These are phyloP conservation scores for Penicillium griseofulvum DNA, from an alignment of 2,329 filamentous ascomycete species.

Conservation along the genomic window DNA sequence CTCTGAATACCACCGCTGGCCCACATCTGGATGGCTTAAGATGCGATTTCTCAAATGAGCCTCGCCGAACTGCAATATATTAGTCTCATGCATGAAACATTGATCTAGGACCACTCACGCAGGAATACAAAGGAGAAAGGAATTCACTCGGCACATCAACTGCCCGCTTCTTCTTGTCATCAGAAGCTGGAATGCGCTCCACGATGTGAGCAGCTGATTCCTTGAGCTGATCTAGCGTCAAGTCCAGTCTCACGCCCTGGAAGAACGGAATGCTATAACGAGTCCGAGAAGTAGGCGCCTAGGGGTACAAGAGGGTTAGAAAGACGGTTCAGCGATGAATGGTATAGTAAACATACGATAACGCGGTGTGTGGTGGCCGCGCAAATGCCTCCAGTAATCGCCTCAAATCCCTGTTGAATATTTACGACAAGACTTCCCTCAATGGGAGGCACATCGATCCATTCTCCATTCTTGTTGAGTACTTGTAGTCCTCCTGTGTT, in stretches of 20 bases:
- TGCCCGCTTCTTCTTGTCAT: conserved; percentile 31
- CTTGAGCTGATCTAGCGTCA: conserved; percentile 47
- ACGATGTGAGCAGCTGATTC: conserved; percentile 35
- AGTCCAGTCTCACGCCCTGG: conserved; percentile 51
- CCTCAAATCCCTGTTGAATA: conserved; percentile 55
- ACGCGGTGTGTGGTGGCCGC: conserved; percentile 42
- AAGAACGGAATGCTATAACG: conserved; percentile 56
- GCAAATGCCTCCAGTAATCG: conserved; percentile 55
- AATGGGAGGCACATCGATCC: conserved; percentile 47
- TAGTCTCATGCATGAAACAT: not conserved
- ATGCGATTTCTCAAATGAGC: conserved; percentile 38
- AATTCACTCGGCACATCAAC: conserved; percentile 40
- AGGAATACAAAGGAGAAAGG: conserved; percentile 35
- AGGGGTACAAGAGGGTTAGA: conserved; percentile 22
- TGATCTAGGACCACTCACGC: conserved; percentile 23
- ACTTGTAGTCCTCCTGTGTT: conserved; percentile 47
- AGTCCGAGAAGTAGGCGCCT: conserved; percentile 32
- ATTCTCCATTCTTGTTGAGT: conserved; percentile 45
- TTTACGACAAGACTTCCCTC: conserved; percentile 48
- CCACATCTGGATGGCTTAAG: conserved; percentile 38
- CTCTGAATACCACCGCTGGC: conserved; percentile 36
- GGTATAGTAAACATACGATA: conserved; percentile 22
- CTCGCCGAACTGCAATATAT: conserved; percentile 33
- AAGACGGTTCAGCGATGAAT: too few species aligned
- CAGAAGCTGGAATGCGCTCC: conserved; percentile 27